Percentiles rank a stretch among this genome's conserved stretches.
Conservation (phyloP, 805 yeast genomes). For the Spathaspora passalidarum region DNA sequence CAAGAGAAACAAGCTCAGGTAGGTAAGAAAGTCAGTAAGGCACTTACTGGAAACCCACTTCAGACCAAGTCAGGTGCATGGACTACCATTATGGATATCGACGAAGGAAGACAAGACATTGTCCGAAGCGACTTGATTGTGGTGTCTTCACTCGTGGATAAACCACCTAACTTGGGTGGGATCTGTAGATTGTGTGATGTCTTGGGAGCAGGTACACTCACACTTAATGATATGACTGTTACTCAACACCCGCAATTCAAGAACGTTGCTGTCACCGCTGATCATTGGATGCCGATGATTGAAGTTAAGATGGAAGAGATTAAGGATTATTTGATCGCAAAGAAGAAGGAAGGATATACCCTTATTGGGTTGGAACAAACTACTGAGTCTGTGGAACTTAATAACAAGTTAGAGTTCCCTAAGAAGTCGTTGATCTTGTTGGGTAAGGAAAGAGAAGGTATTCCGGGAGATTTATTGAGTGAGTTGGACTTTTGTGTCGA, state of each 20-base stretch:
- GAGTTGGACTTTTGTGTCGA: slow-evolving; percentile 86
- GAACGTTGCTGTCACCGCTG: slow-evolving; percentile 92
- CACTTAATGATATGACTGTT: slow-evolving; percentile 68
- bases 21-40: slow-evolving; percentile 12
- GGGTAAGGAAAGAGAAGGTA: slow-evolving; percentile 89
- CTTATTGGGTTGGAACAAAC: slow-evolving; percentile 92
- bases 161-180: slow-evolving; percentile 91
- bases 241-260: slow-evolving; percentile 68
- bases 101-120: slow-evolving; percentile 45
- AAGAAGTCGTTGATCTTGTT: slow-evolving; percentile 70
- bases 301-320: slow-evolving; percentile 66
- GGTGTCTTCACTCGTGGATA: slow-evolving; percentile 88
- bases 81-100: slow-evolving; percentile 65
- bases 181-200: slow-evolving; percentile 92
- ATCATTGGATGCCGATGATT: slow-evolving; percentile 89
- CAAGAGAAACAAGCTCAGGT: slow-evolving; percentile 24
- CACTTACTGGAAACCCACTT: slow-evolving; percentile 40
- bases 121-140: slow-evolving; percentile 82
- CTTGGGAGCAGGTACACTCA: slow-evolving; percentile 79
- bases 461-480: slow-evolving; percentile 79
- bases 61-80: slow-evolving; percentile 93
- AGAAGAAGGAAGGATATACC: slow-evolving; percentile 76
- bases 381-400: slow-evolving; percentile 75
- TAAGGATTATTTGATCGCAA: slow-evolving; percentile 51
- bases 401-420: slow-evolving; percentile 68